Evolutionary conservation across 768 basidiomycete species (phyloP).

Genomic region (Baorangia bicolor): DNA sequence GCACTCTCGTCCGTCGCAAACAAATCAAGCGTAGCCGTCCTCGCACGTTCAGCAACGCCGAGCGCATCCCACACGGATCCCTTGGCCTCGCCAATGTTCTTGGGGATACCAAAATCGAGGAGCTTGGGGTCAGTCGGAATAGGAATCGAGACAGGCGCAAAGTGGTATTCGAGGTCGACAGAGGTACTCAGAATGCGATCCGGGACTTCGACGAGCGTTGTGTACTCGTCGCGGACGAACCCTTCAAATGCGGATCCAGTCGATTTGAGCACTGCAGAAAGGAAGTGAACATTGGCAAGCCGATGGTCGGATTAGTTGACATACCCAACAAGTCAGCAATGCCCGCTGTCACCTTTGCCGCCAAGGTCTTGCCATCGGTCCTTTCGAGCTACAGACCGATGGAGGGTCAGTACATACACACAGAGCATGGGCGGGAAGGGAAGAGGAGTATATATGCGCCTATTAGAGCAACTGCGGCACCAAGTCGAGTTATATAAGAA

Average conservation of each 20-base stretch:
- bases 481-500: slow-evolving; percentile 15
- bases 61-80: slow-evolving; percentile 62
- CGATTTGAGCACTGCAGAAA: slow-evolving; percentile 74
- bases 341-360: slow-evolving; percentile 64
- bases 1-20: slow-evolving; percentile 90
- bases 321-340: slow-evolving; percentile 78
- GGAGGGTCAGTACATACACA: not conserved
- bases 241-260: slow-evolving; percentile 82
- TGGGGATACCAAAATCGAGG: slow-evolving; percentile 47
- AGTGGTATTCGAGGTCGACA: slow-evolving; percentile 73
- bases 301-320: slow-evolving; percentile 14
- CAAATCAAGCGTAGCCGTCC: slow-evolving; percentile 66
- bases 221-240: slow-evolving; percentile 84
- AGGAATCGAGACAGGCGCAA: slow-evolving; percentile 46
- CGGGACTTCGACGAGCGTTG: slow-evolving; percentile 78
- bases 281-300: not conserved
- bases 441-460: not conserved
- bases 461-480: not conserved
- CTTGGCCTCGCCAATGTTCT: slow-evolving; percentile 32
- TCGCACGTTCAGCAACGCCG: slow-evolving; percentile 50
- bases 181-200: slow-evolving; percentile 92
- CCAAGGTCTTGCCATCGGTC: slow-evolving; percentile 59
- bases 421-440: not conserved
- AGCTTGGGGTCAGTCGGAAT: slow-evolving; percentile 52
- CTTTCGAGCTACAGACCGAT: slow-evolving; percentile 54